Evolutionary conservation across 140 eudicot species (phyloP).

Genomic region (Ambrosia hybrid): DNA sequence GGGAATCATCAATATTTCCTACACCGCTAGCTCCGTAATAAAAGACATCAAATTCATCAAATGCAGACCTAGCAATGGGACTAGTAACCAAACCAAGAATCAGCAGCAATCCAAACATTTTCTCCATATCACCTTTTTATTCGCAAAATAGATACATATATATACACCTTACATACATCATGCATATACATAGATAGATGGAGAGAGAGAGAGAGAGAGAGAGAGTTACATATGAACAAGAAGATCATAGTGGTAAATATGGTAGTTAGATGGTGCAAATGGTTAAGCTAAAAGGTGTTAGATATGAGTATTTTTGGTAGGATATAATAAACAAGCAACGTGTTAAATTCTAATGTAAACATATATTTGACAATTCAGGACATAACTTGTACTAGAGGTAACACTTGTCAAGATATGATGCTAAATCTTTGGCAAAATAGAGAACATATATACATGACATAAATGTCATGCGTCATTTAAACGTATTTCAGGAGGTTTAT

Average conservation of each 20-base stretch:
- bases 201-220: too few relatives aligned
- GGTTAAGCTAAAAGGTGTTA: constrained; percentile 25
- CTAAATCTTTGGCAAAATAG: too few relatives aligned
- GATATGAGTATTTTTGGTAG: constrained; percentile 25
- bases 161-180: background rate
- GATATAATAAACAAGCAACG: constrained; percentile 4
- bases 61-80: constrained; percentile 4
- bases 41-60: background rate
- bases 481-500: too few relatives aligned
- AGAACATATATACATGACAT: too few relatives aligned
- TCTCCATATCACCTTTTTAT: constrained; percentile 5
- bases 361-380: constrained; percentile 10
- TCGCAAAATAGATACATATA: background rate
- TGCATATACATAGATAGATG: too few relatives aligned
- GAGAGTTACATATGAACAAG: constrained; percentile 9
- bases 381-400: constrained; percentile 16
- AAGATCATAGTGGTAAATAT: constrained; percentile 13
- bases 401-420: too few relatives aligned
- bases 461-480: too few relatives aligned
- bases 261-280: constrained; percentile 33
- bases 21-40: constrained; percentile 53
- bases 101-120: constrained; percentile 20
- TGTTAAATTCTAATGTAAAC: constrained; percentile 20
- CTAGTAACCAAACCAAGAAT: constrained; percentile 29
- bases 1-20: constrained; percentile 50